Conservation (phyloP, 179 eudicot species). For the Silene coronaria region DNA sequence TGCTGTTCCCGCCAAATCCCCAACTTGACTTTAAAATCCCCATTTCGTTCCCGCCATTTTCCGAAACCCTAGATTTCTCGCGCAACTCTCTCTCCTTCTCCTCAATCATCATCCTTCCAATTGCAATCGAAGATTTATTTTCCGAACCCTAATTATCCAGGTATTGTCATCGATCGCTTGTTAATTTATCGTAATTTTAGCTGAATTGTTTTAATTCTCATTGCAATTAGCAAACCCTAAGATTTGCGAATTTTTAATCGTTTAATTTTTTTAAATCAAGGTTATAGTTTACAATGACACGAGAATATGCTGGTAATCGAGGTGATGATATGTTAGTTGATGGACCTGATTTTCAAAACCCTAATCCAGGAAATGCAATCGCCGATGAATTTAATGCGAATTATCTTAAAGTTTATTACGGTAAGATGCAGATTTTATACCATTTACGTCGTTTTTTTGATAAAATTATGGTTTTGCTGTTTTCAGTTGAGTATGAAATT, state of each 20-base stretch:
- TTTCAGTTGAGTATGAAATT: not conserved
- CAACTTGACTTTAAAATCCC: not conserved
- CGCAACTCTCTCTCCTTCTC: not conserved
- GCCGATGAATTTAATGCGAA: slow-evolving; percentile 49
- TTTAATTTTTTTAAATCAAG: not conserved
- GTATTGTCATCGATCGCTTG: not conserved
- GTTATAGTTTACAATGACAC: not conserved
- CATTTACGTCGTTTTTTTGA: not conserved
- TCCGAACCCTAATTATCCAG: not conserved
- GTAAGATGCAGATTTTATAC: slow-evolving; percentile 25
- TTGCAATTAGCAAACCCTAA: not conserved
- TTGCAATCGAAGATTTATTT: not conserved
- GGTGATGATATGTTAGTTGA: not conserved
- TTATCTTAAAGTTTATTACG: slow-evolving; percentile 66
- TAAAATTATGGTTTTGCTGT: not conserved
- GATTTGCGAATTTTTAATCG: not conserved
- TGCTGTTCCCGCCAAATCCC: not conserved
- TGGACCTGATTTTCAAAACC: slow-evolving; percentile 21
- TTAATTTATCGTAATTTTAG: not conserved
- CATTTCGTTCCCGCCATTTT: not conserved
- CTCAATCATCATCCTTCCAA: not conserved
- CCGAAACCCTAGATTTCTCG: not conserved
- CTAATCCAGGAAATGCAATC: slow-evolving; percentile 20
- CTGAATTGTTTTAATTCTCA: not conserved
- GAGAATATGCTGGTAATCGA: not conserved